Conservation (phyloP, 2,329 filamentous ascomycete genomes). For the Claviceps spartinae region DNA sequence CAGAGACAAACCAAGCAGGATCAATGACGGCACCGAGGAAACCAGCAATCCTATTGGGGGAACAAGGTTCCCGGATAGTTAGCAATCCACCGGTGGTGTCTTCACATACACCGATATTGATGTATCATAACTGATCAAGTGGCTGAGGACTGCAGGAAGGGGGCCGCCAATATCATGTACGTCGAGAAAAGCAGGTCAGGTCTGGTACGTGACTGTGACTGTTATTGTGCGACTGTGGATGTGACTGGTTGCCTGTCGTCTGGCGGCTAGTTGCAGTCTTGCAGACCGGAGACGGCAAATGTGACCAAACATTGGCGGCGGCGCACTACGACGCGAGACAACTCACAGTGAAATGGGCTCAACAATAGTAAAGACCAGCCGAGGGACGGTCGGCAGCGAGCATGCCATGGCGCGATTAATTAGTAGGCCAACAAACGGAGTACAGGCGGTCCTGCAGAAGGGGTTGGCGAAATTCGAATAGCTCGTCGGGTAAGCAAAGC, state of each 20-base stretch:
- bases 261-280: neutral
- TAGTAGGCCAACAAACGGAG: neutral
- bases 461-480: neutral
- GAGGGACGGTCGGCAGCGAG: slow-evolving; percentile 48
- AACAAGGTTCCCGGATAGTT: slow-evolving; percentile 3
- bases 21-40: slow-evolving; percentile 41
- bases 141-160: neutral
- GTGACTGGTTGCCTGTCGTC: neutral
- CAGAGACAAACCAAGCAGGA: slow-evolving; percentile 47
- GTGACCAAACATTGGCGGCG: neutral
- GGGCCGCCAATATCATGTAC: neutral
- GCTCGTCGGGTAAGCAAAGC: neutral
- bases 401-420: slow-evolving; percentile 35
- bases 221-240: neutral
- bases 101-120: neutral
- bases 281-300: slow-evolving; percentile 2
- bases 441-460: neutral
- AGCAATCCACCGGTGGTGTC: slow-evolving; percentile 5
- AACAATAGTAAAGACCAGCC: slow-evolving; percentile 51
- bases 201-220: neutral
- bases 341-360: slow-evolving; percentile 56
- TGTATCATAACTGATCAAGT: neutral
- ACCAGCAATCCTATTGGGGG: slow-evolving; percentile 39
- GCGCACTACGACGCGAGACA: neutral
- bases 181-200: neutral